Conservation (phyloP, 129 eudicot genomes). For the carrot (Daucus carota) region DNA sequence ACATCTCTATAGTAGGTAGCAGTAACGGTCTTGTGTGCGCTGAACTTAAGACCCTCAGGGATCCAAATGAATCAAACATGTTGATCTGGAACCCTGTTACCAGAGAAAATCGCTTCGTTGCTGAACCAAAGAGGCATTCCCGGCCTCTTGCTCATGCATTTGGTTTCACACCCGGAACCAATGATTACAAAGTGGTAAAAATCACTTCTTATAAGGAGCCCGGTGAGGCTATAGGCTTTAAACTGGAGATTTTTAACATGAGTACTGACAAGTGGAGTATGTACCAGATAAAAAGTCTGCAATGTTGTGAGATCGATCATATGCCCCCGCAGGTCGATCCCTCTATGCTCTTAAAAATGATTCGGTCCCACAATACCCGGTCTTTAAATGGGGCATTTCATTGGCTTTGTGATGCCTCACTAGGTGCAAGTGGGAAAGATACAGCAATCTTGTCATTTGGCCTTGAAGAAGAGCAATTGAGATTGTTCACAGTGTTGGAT, state of each 20-base stretch:
- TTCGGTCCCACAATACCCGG: not conserved
- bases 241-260: not conserved
- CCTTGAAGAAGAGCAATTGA: not conserved
- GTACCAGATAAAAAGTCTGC: not conserved
- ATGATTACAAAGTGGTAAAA: conserved; percentile 1
- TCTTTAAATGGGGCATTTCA: not conserved
- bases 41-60: not conserved
- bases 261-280: not conserved
- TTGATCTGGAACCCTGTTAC: conserved; percentile 1
- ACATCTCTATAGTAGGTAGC: not conserved
- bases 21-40: not conserved
- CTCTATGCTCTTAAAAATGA: not conserved
- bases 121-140: not conserved
- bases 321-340: not conserved
- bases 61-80: not conserved
- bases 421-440: not conserved
- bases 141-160: not conserved
- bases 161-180: not conserved
- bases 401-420: not conserved
- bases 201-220: not conserved
- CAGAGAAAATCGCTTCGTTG: not conserved
- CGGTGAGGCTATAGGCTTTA: not conserved
- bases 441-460: not conserved
- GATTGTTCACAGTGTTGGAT: conserved; percentile 1
- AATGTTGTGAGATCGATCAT: not conserved